Percentiles rank a stretch among this genome's conserved stretches.
Conservation (phyloP, 1,284 basidiomycete species). For the Vanrija pseudolonga region DNA sequence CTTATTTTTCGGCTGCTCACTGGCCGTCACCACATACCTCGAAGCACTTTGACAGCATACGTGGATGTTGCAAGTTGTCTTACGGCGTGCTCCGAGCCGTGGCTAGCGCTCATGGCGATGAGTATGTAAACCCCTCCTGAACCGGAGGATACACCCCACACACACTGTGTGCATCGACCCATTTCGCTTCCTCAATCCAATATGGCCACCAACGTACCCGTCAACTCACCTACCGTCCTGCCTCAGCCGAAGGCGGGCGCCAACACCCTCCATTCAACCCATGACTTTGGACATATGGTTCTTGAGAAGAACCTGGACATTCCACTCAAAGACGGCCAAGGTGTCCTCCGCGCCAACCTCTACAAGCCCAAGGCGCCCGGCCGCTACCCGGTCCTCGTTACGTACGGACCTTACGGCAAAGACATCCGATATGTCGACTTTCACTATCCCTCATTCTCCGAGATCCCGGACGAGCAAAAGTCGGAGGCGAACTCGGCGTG, state of each 20-base stretch:
- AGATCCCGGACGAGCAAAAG: constrained; percentile 41
- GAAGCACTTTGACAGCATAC: too few relatives aligned
- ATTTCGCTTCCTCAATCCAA: too few relatives aligned
- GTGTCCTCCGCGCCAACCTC: constrained; percentile 34
- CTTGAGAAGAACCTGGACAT: constrained; percentile 39
- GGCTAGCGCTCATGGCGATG: too few relatives aligned
- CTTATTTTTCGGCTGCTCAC: too few relatives aligned
- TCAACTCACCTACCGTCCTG: constrained; percentile 2
- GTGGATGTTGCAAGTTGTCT: too few relatives aligned
- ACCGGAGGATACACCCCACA: too few relatives aligned
- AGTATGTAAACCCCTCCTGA: too few relatives aligned
- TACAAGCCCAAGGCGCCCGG: constrained; percentile 28
- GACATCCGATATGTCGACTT: constrained; percentile 37
- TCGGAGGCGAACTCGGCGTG: constrained; percentile 30
- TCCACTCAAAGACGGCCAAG: constrained; percentile 32
- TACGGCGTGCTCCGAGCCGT: too few relatives aligned
- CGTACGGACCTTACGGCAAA: constrained; percentile 42
- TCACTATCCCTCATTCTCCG: constrained; percentile 26
- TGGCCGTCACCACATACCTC: too few relatives aligned
- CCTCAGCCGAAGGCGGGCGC: constrained; percentile 5
- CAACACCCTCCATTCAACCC: constrained; percentile 12
- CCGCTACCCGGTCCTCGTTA: constrained; percentile 35
- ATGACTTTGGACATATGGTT: background rate
- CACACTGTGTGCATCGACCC: too few relatives aligned
- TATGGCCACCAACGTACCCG: background rate